These are phyloP conservation scores for Aspergillus conjunctus DNA, from an alignment of 495 filamentous ascomycete genomes.

Conservation along the genomic window DNA sequence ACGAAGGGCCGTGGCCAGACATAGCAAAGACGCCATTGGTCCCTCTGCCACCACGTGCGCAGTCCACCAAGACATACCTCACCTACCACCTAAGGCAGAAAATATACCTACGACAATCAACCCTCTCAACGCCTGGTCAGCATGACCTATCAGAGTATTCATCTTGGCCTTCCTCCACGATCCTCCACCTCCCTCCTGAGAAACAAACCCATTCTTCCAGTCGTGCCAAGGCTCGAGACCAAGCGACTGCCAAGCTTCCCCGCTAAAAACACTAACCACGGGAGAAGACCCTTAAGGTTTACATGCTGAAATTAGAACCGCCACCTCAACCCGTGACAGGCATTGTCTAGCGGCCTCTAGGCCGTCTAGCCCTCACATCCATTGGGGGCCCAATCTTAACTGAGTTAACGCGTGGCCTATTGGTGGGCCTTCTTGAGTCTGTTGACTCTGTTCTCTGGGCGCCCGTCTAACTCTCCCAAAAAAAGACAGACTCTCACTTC, in stretches of 20 bases:
- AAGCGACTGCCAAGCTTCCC: slow-evolving; percentile 22
- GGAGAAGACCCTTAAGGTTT: slow-evolving; percentile 13
- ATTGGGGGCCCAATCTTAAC: slow-evolving; percentile 2
- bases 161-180: no score
- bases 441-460: neutral
- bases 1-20: no score
- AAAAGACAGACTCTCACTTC: neutral
- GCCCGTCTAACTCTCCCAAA: no score
- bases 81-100: no score
- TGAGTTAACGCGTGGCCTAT: slow-evolving; percentile 21
- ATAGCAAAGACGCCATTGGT: neutral
- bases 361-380: slow-evolving; percentile 1
- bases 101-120: neutral
- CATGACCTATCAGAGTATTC: no score
- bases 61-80: neutral
- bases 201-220: no score
- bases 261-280: slow-evolving; percentile 15
- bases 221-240: no score
- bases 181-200: no score
- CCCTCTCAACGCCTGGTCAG: neutral
- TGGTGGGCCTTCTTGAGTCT: slow-evolving; percentile 12
- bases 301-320: neutral
- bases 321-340: slow-evolving; percentile 6
- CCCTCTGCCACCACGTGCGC: neutral
- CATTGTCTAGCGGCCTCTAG: neutral